A percentile compares a stretch with the other conserved stretches of the same genome.
Evolutionary conservation across 1,284 basidiomycete genomes (phyloP).

Genomic region (Cystobasidium slooffiae): DNA sequence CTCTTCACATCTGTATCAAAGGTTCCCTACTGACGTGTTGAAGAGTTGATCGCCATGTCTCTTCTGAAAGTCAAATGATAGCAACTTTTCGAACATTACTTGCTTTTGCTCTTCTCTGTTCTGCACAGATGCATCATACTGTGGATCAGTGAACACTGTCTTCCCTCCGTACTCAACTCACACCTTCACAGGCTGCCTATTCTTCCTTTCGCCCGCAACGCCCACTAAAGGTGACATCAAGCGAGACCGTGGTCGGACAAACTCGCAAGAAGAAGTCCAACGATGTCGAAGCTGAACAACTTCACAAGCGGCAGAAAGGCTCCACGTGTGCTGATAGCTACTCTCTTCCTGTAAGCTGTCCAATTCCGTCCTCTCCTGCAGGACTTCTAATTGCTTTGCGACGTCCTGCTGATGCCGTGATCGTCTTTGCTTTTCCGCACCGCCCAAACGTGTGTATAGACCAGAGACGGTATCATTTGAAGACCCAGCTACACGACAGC

Average conservation of each 20-base stretch:
- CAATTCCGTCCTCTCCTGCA: background rate
- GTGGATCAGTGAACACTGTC: background rate
- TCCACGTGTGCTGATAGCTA: constrained; percentile 41
- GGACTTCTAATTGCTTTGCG: too few relatives aligned
- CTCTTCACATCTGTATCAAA: too few relatives aligned
- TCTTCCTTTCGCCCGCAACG: background rate
- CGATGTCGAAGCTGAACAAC: background rate
- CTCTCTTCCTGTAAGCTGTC: constrained; percentile 36
- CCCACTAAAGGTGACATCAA: constrained; percentile 4
- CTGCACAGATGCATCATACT: too few relatives aligned
- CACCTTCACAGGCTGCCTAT: background rate
- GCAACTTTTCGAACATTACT: too few relatives aligned
- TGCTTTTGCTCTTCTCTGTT: too few relatives aligned
- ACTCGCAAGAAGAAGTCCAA: background rate
- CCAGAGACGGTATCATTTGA: constrained; percentile 36
- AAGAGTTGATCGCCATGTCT: too few relatives aligned
- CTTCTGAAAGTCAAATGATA: too few relatives aligned
- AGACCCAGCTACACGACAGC: constrained; percentile 19
- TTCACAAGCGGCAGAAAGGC: constrained; percentile 8
- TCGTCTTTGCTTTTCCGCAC: background rate
- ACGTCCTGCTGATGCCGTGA: background rate
- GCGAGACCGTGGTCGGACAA: background rate
- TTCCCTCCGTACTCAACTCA: background rate
- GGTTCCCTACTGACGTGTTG: too few relatives aligned
- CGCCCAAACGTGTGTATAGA: background rate